These are phyloP conservation scores for Aspergillus felis DNA, from an alignment of 2,329 filamentous ascomycete species.

Conservation along the genomic window DNA sequence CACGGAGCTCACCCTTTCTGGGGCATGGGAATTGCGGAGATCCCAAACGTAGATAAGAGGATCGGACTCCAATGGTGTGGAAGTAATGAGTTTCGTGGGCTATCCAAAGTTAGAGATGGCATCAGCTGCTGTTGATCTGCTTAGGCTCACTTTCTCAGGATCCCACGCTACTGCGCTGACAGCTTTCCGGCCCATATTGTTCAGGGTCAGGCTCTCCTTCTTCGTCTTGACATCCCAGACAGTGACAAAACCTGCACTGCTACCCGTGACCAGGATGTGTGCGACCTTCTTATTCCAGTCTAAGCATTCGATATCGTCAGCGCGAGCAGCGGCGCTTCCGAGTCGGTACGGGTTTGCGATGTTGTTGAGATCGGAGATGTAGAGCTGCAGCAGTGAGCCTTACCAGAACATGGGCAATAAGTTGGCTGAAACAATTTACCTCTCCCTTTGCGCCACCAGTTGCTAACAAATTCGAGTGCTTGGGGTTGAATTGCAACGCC, in stretches of 20 bases:
- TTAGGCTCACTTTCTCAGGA: constrained; percentile 66
- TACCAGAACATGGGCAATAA: background rate
- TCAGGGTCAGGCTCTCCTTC: constrained; percentile 93
- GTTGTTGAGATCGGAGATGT: constrained; percentile 91
- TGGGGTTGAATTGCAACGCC: constrained; percentile 92
- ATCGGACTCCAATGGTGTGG: constrained; percentile 81
- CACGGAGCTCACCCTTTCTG: constrained; percentile 56
- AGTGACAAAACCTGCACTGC: constrained; percentile 88
- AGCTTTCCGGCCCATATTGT: constrained; percentile 81
- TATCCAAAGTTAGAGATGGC: constrained; percentile 27
- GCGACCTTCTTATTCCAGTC: constrained; percentile 99
- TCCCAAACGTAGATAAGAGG: constrained; percentile 93
- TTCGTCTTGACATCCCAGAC: constrained; percentile 99
- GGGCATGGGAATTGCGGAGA: constrained; percentile 90
- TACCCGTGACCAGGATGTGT: constrained; percentile 92
- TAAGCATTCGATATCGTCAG: constrained; percentile 91
- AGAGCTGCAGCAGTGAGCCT: constrained; percentile 52
- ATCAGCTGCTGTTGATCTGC: background rate
- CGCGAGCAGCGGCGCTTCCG: constrained; percentile 80
- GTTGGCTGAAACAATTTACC: constrained; percentile 24
- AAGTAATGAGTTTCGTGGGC: constrained; percentile 87
- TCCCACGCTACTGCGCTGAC: constrained; percentile 98
- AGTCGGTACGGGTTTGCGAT: constrained; percentile 82
- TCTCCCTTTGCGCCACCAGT: constrained; percentile 94
- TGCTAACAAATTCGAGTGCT: constrained; percentile 84